Evolutionary conservation across 768 basidiomycete genomes (phyloP), one percentile per base, ranked within the genome.

Genomic region (Pisolithus orientalis): DNA sequence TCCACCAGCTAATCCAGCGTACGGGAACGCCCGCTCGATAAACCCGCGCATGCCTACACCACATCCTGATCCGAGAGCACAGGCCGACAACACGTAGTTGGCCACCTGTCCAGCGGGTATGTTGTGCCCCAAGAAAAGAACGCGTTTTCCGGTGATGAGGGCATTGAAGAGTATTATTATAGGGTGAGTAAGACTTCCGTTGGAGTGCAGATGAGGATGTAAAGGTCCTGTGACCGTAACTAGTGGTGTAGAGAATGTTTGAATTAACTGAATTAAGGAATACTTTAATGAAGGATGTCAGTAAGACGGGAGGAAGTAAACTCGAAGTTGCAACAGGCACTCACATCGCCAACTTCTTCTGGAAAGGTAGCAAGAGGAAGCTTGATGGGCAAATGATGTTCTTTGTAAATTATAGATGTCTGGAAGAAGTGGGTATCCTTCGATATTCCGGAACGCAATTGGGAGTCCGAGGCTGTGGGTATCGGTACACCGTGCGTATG

Each of bases 151-250:
- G 0, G 95, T 96, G 6, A 98, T 76, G 53, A 99, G 80, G 3
- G 94, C 96, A 67, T 99, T 99, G 75, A 95, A 94, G 2, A 99
- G 78, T 43, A 99, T 78, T 53, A 96, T 94, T 61, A 99, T 84
- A 2, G 96, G 94, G 62, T 94, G 94, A 0, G 96, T 99, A 55
- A 80, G 77, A 16, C 82, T 77, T 52, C 96, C 96, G 59, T 85
- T 91, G 0, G 94, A 94, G 68, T 97, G 94, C 17, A 99, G 74
- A 66, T 98, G 93, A 1, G 96, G 90, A 60, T 97, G 94, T 48
- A 82, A 70, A 1, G 91, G 87, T 31, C 90, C 89, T 28, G 80
- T 75, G 11, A 87, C 76, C 17, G 71, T 80, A 65, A 77, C 80
- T 57, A 62, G 75, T 62, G 75, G 66, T 61, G 80, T 63, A 5